Evolutionary conservation across 1,284 basidiomycete genomes (phyloP), one percentile per base, ranked within the genome.

Genomic region (Sporisorium sorghi): DNA sequence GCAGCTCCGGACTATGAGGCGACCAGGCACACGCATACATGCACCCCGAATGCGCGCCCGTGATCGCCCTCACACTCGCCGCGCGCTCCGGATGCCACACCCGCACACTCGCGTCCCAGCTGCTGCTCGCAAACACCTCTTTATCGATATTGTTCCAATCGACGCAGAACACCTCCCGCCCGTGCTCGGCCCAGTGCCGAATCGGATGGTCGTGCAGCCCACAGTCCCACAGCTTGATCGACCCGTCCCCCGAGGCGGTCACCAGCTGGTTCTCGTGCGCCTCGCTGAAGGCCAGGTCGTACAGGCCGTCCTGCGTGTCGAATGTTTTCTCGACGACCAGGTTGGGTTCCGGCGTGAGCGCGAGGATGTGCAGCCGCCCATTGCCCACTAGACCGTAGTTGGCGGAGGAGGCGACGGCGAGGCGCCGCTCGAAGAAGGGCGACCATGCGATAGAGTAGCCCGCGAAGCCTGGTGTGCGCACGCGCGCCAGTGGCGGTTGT

Each of bases 141-240:
- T 99, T 99, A 77, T 92, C 90, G 64, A 97, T 86, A 85, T 97
- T 98, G 73, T 92, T 95, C 96, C 96, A 99, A 85, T 99, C 93
- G 12, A 97, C 89, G n/a, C 91, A 92, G 86, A 93, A 95, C 7
- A 94, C 93, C 83, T 99, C 96, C 46, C 91, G 89, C 7, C 90
- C 89, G 84, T 99, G 96, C 85, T 98, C 96, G 75, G 93, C 90
- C 95, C 95, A 99, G 53, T 90, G 90, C 61, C 90, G 90, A 62
- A 98, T 91, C 0, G 96, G 96, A 67, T 91, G 89, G 79, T 94
- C 91, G 91, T 94, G 87, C 26, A 97, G 86, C 84, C 91, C 90
- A 23, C 93, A 87, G 84, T 98, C 96, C 92, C 95, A 98, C 21
- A 98, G 86, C 80, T 91, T 91, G 80, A 98, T 88, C 19, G 92